Percentiles rank a stretch among this genome's conserved stretches.
These are phyloP conservation scores for Penicillium bovifimosum DNA, from an alignment of 495 filamentous ascomycete species.

Conservation along the genomic window DNA sequence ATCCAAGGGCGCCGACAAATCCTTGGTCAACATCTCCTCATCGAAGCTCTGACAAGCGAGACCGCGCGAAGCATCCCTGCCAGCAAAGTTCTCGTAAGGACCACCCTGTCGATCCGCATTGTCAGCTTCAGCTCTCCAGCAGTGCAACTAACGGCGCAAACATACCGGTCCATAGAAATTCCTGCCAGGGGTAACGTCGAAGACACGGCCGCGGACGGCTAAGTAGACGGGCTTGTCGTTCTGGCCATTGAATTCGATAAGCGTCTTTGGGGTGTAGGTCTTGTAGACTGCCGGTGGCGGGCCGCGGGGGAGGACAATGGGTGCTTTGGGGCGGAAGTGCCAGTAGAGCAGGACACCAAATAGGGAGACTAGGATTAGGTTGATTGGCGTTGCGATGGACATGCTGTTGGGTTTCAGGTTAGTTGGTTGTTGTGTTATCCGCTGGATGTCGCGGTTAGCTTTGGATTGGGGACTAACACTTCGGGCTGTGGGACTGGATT, in stretches of 20 bases:
- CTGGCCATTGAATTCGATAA: constrained; percentile 82
- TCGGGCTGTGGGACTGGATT: constrained; percentile 19
- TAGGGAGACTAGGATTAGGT: constrained; percentile 65
- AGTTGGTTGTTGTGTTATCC: not conserved
- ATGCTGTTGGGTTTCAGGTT: constrained; percentile 35
- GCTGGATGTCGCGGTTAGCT: not conserved
- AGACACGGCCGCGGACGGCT: constrained; percentile 77
- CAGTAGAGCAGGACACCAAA: constrained; percentile 65
- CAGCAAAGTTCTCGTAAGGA: constrained; percentile 90
- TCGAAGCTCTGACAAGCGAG: constrained; percentile 92
- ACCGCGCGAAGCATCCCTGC: constrained; percentile 87
- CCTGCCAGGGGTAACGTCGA: constrained; percentile 77
- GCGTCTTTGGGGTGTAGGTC: constrained; percentile 80
- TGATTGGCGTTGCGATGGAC: constrained; percentile 70
- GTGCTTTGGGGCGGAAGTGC: constrained; percentile 56
- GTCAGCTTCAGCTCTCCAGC: constrained; percentile 4
- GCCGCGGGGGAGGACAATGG: constrained; percentile 57
- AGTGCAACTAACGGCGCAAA: not conserved
- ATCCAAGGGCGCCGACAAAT: constrained; percentile 82
- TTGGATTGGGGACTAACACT: constrained; percentile 14
- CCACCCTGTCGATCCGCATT: constrained; percentile 51
- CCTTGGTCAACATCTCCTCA: constrained; percentile 91
- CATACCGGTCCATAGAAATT: constrained; percentile 84
- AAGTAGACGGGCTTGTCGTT: constrained; percentile 72
- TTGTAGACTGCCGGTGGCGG: constrained; percentile 78